Evolutionary conservation across 768 basidiomycete species (phyloP).

Genomic region (Phaeotremella fagi): DNA sequence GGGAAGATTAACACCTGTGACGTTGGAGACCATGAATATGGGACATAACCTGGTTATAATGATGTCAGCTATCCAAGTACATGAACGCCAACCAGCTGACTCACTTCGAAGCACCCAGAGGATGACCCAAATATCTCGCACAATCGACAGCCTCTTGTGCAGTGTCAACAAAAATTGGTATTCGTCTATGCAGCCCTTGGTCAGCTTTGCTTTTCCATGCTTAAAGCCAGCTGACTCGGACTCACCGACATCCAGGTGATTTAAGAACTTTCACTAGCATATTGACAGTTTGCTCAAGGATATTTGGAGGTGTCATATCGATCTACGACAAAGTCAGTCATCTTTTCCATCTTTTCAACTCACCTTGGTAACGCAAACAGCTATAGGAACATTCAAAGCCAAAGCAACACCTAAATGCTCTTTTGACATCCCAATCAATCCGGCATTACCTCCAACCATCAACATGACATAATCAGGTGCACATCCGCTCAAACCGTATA

Average conservation of each 20-base stretch:
- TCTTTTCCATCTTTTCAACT: conserved; percentile 1
- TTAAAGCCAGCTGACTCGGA: conserved; percentile 8
- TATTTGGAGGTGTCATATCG: conserved; percentile 94
- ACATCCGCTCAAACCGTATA: conserved; percentile 91
- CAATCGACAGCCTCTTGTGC: conserved; percentile 67
- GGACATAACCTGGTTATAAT: conserved; percentile 65
- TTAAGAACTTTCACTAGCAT: conserved; percentile 88
- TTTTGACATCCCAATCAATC: conserved; percentile 52
- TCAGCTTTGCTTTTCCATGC: conserved; percentile 74
- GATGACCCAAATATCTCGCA: conserved; percentile 36
- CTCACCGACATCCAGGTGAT: conserved; percentile 84
- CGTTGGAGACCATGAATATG: conserved; percentile 87
- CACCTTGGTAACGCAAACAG: conserved; percentile 88
- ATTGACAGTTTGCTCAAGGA: conserved; percentile 82
- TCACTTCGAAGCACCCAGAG: conserved; percentile 15
- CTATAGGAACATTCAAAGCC: conserved; percentile 84
- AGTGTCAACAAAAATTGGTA: conserved; percentile 60
- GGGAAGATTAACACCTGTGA: conserved; percentile 86
- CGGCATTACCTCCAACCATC: conserved; percentile 91
- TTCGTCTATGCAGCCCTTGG: no score
- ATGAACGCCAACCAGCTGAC: no score
- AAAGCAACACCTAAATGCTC: conserved; percentile 94
- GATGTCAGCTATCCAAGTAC: no score
- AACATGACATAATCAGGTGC: conserved; percentile 78
- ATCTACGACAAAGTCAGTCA: conserved; percentile 53